phyloP scores from a whole-genome alignment of 768 basidiomycete genomes.

The Lactarius indigo region DNA sequence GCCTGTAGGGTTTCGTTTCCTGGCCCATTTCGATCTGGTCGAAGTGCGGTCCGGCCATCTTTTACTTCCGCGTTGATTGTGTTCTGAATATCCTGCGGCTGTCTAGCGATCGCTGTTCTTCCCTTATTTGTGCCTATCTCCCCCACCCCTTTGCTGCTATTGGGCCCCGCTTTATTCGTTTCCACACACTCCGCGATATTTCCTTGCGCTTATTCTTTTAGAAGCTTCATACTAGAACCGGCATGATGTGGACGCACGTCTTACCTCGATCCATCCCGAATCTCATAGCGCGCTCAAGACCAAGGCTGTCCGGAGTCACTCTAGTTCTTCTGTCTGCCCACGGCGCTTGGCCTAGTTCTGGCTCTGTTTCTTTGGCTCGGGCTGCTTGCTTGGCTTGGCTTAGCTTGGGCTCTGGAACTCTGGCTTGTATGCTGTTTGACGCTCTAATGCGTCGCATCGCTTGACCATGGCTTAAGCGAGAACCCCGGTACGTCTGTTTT shows the following conservation, averaged over 20 bases:
- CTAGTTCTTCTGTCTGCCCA: slow-evolving; percentile 4
- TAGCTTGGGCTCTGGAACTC: neutral
- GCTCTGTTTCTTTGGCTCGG: neutral
- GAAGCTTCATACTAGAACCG: neutral
- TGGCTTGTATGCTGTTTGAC: neutral
- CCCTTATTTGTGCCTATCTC: neutral
- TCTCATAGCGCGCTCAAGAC: slow-evolving; percentile 18
- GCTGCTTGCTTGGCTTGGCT: neutral
- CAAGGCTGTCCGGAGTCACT: slow-evolving; percentile 1
- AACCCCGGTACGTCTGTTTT: neutral
- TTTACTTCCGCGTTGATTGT: neutral
- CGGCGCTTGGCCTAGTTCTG: slow-evolving; percentile 9
- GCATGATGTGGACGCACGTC: slow-evolving; percentile 18
- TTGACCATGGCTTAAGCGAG: neutral
- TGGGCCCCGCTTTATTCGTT: neutral
- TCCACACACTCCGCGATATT: neutral
- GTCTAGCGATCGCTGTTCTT: neutral
- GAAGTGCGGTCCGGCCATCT: neutral
- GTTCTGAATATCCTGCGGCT: neutral
- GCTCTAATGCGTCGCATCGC: neutral
- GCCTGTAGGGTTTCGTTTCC: slow-evolving; percentile 1
- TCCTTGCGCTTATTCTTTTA: neutral
- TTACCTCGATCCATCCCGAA: neutral
- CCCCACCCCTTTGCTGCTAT: neutral
- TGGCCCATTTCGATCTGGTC: neutral